These are phyloP conservation scores for Penicillium flavigenum DNA, from an alignment of 495 filamentous ascomycete species.

Conservation along the genomic window DNA sequence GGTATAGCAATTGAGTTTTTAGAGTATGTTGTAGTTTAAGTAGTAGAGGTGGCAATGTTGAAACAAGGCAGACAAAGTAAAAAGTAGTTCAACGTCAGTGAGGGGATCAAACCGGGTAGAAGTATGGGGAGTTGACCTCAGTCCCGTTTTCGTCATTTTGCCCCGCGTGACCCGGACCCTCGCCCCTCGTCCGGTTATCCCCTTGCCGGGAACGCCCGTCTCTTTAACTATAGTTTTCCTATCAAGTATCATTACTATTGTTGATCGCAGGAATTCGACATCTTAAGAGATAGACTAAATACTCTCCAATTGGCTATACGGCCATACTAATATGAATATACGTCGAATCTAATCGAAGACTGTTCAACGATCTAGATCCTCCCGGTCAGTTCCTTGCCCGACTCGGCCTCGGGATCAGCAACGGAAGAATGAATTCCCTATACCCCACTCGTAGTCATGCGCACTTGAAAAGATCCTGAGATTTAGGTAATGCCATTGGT, in stretches of 20 bases:
- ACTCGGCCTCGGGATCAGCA: constrained; percentile 15
- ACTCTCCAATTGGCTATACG: background rate
- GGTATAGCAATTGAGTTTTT: background rate
- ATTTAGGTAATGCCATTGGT: constrained; percentile 3
- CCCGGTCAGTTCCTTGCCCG: constrained; percentile 2
- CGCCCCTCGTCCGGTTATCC: constrained; percentile 9
- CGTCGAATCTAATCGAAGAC: background rate
- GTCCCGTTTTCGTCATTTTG: constrained; percentile 14
- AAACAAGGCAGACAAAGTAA: background rate
- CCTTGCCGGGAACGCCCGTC: constrained; percentile 7
- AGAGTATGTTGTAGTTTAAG: background rate
- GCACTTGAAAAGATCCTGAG: constrained; percentile 12
- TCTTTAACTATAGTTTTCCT: background rate
- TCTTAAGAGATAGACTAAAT: background rate
- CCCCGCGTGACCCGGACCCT: constrained; percentile 13
- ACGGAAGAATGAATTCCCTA: constrained; percentile 14
- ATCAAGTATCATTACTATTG: background rate
- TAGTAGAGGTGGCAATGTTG: background rate
- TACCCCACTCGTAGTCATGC: constrained; percentile 14
- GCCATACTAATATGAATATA: background rate
- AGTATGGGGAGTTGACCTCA: constrained; percentile 13
- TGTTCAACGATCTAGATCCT: constrained; percentile 7
- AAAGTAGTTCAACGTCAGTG: constrained; percentile 12
- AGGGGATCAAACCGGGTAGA: constrained; percentile 14
- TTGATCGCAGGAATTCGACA: background rate